A percentile compares a stretch with the other conserved stretches of the same genome.
Conservation (phyloP, 331 rosid species). For the Pyracantha coccinea region DNA sequence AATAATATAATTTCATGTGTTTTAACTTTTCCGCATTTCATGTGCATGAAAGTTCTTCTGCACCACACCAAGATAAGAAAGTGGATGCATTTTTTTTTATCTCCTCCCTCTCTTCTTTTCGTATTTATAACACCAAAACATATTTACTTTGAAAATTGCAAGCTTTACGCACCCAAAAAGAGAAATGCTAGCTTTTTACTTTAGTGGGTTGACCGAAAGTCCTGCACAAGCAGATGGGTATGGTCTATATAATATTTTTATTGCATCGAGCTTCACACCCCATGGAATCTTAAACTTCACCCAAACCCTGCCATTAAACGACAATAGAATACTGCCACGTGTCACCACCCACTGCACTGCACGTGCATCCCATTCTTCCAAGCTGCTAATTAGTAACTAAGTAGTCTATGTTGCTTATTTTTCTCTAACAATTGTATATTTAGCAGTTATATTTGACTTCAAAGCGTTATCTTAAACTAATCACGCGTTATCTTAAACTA, state of each 20-base stretch:
- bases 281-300: slow-evolving; percentile 42
- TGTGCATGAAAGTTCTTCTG: too few relatives aligned
- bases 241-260: not conserved
- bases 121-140: not conserved
- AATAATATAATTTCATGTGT: too few relatives aligned
- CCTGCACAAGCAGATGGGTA: slow-evolving; percentile 12
- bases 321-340: slow-evolving; percentile 41
- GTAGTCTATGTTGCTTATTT: not conserved
- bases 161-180: not conserved
- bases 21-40: too few relatives aligned
- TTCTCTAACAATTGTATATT: not conserved
- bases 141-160: not conserved
- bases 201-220: not conserved
- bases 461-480: too few relatives aligned
- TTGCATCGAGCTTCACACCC: slow-evolving; percentile 24
- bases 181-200: not conserved
- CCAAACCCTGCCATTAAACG: slow-evolving; percentile 44
- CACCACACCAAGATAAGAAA: not conserved
- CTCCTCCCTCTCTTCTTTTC: not conserved
- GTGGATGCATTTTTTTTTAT: not conserved
- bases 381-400: not conserved
- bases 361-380: slow-evolving; percentile 34
- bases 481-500: too few relatives aligned
- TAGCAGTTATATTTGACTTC: slow-evolving; percentile 4
- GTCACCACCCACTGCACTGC: slow-evolving; percentile 37